Base-by-base conservation (phyloP, 73 alveolate species). In the Stentor roeselii region DNA sequence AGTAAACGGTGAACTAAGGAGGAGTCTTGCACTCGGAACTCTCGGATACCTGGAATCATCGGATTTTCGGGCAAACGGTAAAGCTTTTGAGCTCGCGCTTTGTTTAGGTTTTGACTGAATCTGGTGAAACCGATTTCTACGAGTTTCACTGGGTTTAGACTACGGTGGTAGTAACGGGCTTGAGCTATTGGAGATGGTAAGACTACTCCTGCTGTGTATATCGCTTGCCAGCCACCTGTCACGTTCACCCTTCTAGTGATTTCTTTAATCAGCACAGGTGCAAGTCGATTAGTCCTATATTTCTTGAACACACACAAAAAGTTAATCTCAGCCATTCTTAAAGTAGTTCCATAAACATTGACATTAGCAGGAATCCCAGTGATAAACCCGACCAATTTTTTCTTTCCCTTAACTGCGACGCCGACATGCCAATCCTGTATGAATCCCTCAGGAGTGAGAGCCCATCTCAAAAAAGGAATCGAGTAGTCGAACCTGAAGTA, bases 261-360 rank as follows among this genome's bases (percentile, higher is more conserved):
- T 92, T 98, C 99, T 92, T 96, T 92, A 61, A 91, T 91, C 78
- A 96, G 84, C 36, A 95, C 99, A 3, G 99, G 98, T 15, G 99
- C 99, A 75, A 98, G 86, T 80, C 99, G 86, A 75, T 92, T 95
- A 76, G 96, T 85, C 84, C 99, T 93, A 86, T 96, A 84, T 85
- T 96, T 97, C 93, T 96, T 96, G 88, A 96, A 98, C 40, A 98
- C 99, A 86, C 99, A 97, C 78, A 98, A 88, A 93, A 97, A 97
- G 83, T 96, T 95, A 87, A 98, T 96, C 92, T 98, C 99, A 31
- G 99, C 98, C 99, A 98, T 96, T 90, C 92, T 92, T 42, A 95
- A 15, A 14, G 59, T 67, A 15, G 14, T 14, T 14, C 27, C 59
- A 21, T 30, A 83, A 36, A 90, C 95, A 83, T 59, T 78, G 77